Percentiles rank a stretch among this genome's conserved stretches.
phyloP scores from a whole-genome alignment of 306 rosid species.

The Sindora glabra region DNA sequence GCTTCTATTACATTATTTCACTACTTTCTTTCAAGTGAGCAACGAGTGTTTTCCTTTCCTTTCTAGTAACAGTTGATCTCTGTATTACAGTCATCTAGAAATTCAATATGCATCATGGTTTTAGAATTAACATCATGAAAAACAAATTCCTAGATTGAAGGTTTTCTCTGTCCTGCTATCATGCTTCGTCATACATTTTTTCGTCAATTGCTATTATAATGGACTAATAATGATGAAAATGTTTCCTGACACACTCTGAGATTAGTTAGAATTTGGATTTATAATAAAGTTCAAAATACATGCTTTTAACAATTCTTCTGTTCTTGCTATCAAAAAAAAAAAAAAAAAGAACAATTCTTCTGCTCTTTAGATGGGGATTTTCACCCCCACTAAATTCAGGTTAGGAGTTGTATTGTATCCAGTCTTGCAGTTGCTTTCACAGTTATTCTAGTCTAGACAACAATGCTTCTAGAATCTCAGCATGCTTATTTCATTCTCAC shows the following conservation, averaged over 20 bases:
- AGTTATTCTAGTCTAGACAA: not conserved
- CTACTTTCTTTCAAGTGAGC: too few species aligned
- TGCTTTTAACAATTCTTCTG: too few species aligned
- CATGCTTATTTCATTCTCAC: not conserved
- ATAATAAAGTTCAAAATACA: not conserved
- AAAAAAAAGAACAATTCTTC: not conserved
- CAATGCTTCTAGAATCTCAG: not conserved
- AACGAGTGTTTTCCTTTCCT: not conserved
- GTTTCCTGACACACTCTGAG: not conserved
- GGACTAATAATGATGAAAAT: not conserved
- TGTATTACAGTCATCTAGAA: constrained; percentile 1
- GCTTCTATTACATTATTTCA: not conserved
- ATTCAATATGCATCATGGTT: not conserved
- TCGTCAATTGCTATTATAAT: not conserved
- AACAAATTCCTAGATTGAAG: not conserved
- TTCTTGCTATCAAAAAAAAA: too few species aligned
- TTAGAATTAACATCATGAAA: not conserved
- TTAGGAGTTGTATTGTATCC: not conserved
- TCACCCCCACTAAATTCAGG: not conserved
- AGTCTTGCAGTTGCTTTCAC: not conserved
- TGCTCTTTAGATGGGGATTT: not conserved
- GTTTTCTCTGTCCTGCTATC: not conserved
- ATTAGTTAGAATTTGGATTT: not conserved
- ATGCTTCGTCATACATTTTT: not conserved
- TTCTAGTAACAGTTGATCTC: constrained; percentile 7